Evolutionary conservation across 2,329 filamentous ascomycete species (phyloP).

Genomic region (Clonostachys rhizophaga): DNA sequence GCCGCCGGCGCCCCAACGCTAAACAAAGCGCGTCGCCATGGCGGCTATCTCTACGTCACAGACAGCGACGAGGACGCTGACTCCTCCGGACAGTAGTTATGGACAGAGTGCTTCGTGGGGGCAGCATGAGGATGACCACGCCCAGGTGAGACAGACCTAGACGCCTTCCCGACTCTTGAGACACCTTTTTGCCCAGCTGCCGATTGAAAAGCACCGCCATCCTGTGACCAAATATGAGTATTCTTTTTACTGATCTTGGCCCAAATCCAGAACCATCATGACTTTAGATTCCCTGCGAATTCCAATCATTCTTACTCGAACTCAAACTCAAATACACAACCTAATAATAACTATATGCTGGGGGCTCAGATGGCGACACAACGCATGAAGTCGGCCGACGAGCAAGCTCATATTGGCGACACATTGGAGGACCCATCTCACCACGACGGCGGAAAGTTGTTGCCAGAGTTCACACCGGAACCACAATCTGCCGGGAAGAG

Average conservation of each 20-base stretch:
- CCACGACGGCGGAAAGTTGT: conserved; percentile 10
- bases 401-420: conserved; percentile 7
- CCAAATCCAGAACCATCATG: conserved; percentile 6
- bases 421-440: no score
- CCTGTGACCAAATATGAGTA: no score
- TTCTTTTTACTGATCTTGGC: no score
- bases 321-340: neutral
- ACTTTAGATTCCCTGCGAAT: conserved; percentile 5
- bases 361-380: conserved; percentile 16
- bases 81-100: conserved; percentile 43
- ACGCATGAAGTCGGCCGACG: conserved; percentile 28
- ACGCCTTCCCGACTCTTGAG: no score
- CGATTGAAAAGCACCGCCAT: no score
- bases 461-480: conserved; percentile 15
- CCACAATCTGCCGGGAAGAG: conserved; percentile 6
- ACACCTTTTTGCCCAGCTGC: no score
- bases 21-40: conserved; percentile 27
- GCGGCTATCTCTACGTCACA: conserved; percentile 47
- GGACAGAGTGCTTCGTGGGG: conserved; percentile 39
- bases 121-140: conserved; percentile 17
- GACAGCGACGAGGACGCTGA: conserved; percentile 39
- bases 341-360: neutral
- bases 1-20: conserved; percentile 16
- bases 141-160: conserved; percentile 26
- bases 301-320: neutral